Evolutionary conservation across 305 asterid genomes (phyloP).

Genomic region (Salvia sclarea): DNA sequence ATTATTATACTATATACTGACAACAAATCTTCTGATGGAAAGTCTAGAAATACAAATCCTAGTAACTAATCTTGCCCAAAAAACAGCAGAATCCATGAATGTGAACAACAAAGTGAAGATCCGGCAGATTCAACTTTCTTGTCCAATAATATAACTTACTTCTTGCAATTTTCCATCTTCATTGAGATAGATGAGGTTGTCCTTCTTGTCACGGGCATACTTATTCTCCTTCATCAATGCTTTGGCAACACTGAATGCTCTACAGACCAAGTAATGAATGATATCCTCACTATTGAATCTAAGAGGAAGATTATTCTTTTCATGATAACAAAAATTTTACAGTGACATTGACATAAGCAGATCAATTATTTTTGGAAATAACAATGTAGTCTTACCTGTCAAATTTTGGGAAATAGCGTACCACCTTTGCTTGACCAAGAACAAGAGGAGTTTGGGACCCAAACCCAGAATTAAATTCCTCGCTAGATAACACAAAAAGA

Average conservation of each 20-base stretch:
- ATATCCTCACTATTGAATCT: slow-evolving; percentile 13
- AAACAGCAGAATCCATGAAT: slow-evolving; percentile 21
- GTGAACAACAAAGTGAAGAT: slow-evolving; percentile 17
- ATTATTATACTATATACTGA: background rate
- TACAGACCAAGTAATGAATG: slow-evolving; percentile 44
- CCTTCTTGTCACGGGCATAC: slow-evolving; percentile 70
- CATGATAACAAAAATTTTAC: background rate
- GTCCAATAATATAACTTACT: slow-evolving; percentile 51
- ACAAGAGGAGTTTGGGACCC: slow-evolving; percentile 91
- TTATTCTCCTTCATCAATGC: slow-evolving; percentile 68
- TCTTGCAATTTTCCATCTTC: slow-evolving; percentile 75
- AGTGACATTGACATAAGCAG: slow-evolving; percentile 18
- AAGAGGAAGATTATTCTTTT: slow-evolving; percentile 12
- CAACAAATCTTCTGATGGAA: slow-evolving; percentile 6
- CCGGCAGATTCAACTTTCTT: slow-evolving; percentile 1
- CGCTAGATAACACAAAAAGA: slow-evolving; percentile 47
- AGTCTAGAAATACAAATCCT: background rate
- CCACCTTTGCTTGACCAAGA: slow-evolving; percentile 89
- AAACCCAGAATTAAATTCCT: slow-evolving; percentile 88
- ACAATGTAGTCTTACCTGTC: slow-evolving; percentile 56
- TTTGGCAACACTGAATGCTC: slow-evolving; percentile 77
- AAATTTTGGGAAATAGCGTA: slow-evolving; percentile 78
- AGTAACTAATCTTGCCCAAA: slow-evolving; percentile 8
- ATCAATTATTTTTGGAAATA: background rate
- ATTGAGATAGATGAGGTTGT: slow-evolving; percentile 63